These are phyloP conservation scores for Clavispora santaluciae DNA, from an alignment of 805 yeast species.

Conservation along the genomic window DNA sequence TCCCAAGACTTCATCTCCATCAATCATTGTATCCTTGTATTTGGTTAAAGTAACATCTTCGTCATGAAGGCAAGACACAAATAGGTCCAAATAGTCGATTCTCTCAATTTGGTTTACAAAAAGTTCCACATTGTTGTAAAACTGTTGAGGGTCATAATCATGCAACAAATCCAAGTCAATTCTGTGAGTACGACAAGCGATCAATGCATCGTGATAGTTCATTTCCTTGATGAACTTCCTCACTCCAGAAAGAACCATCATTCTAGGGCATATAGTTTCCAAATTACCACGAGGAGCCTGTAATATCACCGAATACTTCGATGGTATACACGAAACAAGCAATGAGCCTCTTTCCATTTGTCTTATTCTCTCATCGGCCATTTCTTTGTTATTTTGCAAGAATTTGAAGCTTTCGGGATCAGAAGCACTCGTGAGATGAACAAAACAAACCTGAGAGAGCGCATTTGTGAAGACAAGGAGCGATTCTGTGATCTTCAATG, in stretches of 20 bases:
- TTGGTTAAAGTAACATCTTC: slow-evolving; percentile 82
- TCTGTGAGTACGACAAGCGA: slow-evolving; percentile 83
- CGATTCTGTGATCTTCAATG: slow-evolving; percentile 66
- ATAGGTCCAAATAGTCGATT: slow-evolving; percentile 77
- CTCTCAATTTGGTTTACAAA: slow-evolving; percentile 68
- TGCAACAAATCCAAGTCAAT: slow-evolving; percentile 85
- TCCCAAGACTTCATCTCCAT: not conserved
- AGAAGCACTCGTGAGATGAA: slow-evolving; percentile 53
- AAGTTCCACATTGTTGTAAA: slow-evolving; percentile 54
- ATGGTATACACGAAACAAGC: slow-evolving; percentile 77
- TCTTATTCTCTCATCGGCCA: slow-evolving; percentile 75
- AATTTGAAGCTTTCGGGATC: slow-evolving; percentile 32
- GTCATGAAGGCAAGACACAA: slow-evolving; percentile 78
- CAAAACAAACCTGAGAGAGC: slow-evolving; percentile 74
- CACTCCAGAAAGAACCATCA: slow-evolving; percentile 82
- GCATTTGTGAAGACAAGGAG: slow-evolving; percentile 83
- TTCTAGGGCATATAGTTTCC: slow-evolving; percentile 90
- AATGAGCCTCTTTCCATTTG: slow-evolving; percentile 88
- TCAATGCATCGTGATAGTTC: slow-evolving; percentile 69
- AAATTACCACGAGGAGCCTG: slow-evolving; percentile 96
- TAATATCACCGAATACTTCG: slow-evolving; percentile 73
- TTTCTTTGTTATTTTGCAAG: slow-evolving; percentile 17
- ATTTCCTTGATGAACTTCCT: slow-evolving; percentile 57
- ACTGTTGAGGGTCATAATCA: slow-evolving; percentile 76
- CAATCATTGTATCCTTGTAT: slow-evolving; percentile 64